Base-by-base conservation (phyloP, 2,329 filamentous ascomycete genomes). In the Trichoderma lentiforme region DNA sequence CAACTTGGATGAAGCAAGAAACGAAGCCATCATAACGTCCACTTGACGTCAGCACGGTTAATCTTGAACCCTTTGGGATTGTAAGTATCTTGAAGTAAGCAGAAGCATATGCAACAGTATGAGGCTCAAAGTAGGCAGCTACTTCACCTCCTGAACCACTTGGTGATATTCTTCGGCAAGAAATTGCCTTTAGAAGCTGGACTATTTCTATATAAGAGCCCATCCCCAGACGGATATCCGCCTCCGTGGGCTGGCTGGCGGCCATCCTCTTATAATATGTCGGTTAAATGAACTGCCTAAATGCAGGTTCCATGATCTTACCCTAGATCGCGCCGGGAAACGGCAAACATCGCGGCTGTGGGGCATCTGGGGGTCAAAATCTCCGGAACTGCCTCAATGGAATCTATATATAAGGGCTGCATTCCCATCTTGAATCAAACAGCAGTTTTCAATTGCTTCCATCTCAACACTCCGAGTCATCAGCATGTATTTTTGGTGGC, bases 221-320 rank as follows among this genome's bases (percentile, higher is more conserved):
- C 56, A 18, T 34, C n/a, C 36, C 12, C 36, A 32, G 30, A 61
- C 66, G 66, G 66, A 69, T 51, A 32, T 69, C 66, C 66, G 56
- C 66, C 66, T 61, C 66, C 66, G 66, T 15, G 7, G 24, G n/a
- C 36, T 47, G 8, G 56, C 3, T 32, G 15, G 36, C 28, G 18
- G 14, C 30, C 26, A 60, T 60, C 11, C 4, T 51, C 4, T 47
- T 21, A 11, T 36, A 34, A 4, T 11, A 51, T 51, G 28, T 60
- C 66, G 66, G 66, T 15, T 69, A 69, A 69, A 47, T 32, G 66
- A 69, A 61, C 21, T 69, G 56, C 66, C 66, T 69, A 57, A 18
- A 51, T 12, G 14, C 28, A 51, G 6, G 12, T 6, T 26, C 6
- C 32, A 62, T 26, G 14, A 30, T 8, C 21, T 6, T 36, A 66